Evolutionary conservation across 805 yeast species (phyloP).

Genomic region (Torulaspora gathmanii): DNA sequence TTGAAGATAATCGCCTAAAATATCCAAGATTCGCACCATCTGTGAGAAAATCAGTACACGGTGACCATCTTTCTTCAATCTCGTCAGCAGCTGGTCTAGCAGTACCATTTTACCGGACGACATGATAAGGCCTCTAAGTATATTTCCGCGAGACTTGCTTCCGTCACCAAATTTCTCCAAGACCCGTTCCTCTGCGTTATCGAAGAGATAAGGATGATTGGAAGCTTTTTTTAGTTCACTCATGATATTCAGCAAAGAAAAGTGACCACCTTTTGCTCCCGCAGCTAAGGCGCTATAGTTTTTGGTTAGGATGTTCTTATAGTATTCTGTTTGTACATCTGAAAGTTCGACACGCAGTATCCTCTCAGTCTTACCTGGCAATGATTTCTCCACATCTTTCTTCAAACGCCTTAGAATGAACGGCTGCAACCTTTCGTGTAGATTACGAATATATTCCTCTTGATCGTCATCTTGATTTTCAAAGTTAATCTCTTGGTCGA

Average conservation of each 20-base stretch:
- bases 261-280: slow-evolving; percentile 71
- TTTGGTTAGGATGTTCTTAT: slow-evolving; percentile 86
- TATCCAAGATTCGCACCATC: slow-evolving; percentile 95
- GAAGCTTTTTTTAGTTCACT: slow-evolving; percentile 95
- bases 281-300: slow-evolving; percentile 88
- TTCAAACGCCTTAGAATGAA: slow-evolving; percentile 88
- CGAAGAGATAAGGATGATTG: slow-evolving; percentile 93
- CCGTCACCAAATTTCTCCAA: slow-evolving; percentile 58
- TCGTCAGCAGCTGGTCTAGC: slow-evolving; percentile 78
- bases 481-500: slow-evolving; percentile 93
- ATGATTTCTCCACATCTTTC: slow-evolving; percentile 94
- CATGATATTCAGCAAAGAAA: slow-evolving; percentile 87
- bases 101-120: slow-evolving; percentile 98
- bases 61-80: slow-evolving; percentile 89
- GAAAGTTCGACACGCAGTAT: slow-evolving; percentile 92
- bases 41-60: slow-evolving; percentile 92
- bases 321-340: slow-evolving; percentile 91
- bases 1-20: slow-evolving; percentile 85
- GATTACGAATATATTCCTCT: slow-evolving; percentile 79
- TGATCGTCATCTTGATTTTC: slow-evolving; percentile 84
- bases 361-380: slow-evolving; percentile 94
- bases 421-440: slow-evolving; percentile 83
- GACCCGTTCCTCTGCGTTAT: slow-evolving; percentile 83
- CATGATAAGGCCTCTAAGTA: slow-evolving; percentile 89
- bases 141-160: slow-evolving; percentile 63